Evolutionary conservation across 106 monocot genomes (phyloP), one percentile per base, ranked within the genome.

Genomic region (Allium sativum): DNA sequence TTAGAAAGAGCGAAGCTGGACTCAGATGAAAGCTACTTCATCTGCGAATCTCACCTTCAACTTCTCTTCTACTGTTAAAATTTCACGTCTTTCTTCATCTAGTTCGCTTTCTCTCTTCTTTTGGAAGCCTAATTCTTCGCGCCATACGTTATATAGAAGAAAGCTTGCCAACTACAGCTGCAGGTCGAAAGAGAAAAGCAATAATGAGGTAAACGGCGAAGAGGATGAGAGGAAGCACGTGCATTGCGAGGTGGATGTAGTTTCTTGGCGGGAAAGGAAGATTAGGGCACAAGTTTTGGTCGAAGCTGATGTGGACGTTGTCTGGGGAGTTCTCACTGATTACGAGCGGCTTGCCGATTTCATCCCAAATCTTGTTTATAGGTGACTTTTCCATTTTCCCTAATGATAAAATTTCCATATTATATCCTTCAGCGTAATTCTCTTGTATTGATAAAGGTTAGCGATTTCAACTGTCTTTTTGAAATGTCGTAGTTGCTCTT

Each of bases 281-380:
- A 76, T 95, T 51, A 67, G 66, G 42, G 87, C 87, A 50, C 48
- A 68, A 14, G 73, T 87, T 21, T 22, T 62, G 16, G 87, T 87
- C 55, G 47, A 72, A 45, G 84, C 90, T 21, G 84, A 78, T 53
- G 81, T 79, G 8, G 90, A 84, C 7, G 42, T 74, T 6, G 77
- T 95, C 18, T 95, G 95, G 95, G 60, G 65, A 54, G 90, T 83
- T 19, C 90, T 95, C 75, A 95, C 95, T 10, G 95, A 95, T 55
- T 95, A 95, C 21, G 95, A 95, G 68, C 56, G 87, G 48, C 95
- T 95, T 22, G 95, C 95, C n/a, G 87, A 95, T 52, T 95, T 87
- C 83, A 82, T 95, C 48, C 90, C 86, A 40, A 95, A 95, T 77
- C 87, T 95, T 20, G 69, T 95, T 3, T 82, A 83, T 68, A 95